Percentiles rank a stretch among this genome's conserved stretches.
Evolutionary conservation across 2,329 filamentous ascomycete species (phyloP).

Genomic region (Fusarium bactridioides): DNA sequence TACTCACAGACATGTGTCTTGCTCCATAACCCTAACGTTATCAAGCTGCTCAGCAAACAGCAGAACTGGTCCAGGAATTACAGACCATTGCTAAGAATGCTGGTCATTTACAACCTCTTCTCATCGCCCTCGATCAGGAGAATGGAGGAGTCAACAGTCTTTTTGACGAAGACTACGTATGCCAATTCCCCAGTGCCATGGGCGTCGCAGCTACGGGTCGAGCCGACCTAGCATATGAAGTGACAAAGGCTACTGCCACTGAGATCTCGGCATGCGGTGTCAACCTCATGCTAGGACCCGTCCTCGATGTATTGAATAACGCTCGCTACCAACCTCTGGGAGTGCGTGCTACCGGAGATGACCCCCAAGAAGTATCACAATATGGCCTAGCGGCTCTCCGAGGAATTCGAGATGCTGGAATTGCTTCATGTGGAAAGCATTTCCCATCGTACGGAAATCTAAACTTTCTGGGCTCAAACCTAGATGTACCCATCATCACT

Average conservation of each 20-base stretch:
- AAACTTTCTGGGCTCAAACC: conserved; percentile 88
- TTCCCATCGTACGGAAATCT: conserved; percentile 96
- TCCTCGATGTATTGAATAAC: conserved; percentile 93
- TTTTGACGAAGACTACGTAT: conserved; percentile 94
- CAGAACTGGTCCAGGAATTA: conserved; percentile 85
- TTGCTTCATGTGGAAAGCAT: conserved; percentile 93
- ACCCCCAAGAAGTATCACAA: conserved; percentile 92
- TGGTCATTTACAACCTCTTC: conserved; percentile 85
- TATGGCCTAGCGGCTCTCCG: conserved; percentile 91
- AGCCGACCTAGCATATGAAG: conserved; percentile 83
- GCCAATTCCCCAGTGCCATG: conserved; percentile 97
- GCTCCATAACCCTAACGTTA: conserved; percentile 40
- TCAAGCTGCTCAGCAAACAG: conserved; percentile 88
- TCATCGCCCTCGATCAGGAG: conserved; percentile 94
- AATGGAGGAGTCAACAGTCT: conserved; percentile 98
- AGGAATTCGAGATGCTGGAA: conserved; percentile 89
- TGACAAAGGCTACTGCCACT: conserved; percentile 91
- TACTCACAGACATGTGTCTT: background rate
- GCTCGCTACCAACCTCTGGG: conserved; percentile 89
- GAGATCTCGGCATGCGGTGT: conserved; percentile 93
- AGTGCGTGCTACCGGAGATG: conserved; percentile 88
- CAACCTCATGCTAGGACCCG: conserved; percentile 94
- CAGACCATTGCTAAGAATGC: conserved; percentile 92
- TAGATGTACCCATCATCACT: conserved; percentile 94
- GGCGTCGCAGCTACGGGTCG: conserved; percentile 92